Evolutionary conservation across 768 basidiomycete genomes (phyloP).

Genomic region (Tephrocybe sp.): DNA sequence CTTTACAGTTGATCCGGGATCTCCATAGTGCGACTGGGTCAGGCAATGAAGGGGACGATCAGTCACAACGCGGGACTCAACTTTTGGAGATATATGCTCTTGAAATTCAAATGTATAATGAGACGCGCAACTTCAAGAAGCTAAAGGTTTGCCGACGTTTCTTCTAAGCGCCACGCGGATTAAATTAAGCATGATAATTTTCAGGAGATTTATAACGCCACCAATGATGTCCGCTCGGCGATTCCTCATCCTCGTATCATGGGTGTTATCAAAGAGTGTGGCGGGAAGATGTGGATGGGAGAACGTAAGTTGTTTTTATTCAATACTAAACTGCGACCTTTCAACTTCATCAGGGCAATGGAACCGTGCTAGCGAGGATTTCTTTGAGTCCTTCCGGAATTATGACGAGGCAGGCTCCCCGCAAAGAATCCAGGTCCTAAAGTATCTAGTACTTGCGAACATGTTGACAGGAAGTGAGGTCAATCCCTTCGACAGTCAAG

Average conservation of each 20-base stretch:
- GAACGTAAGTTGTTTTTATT: constrained; percentile 62
- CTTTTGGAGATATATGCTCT: constrained; percentile 96
- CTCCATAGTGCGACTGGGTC: constrained; percentile 66
- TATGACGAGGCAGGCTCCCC: constrained; percentile 98
- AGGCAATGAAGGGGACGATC: constrained; percentile 67
- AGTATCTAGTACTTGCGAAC: constrained; percentile 96
- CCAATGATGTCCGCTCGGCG: constrained; percentile 88
- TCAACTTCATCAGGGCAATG: constrained; percentile 69
- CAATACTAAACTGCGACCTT: neutral
- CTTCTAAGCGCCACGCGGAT: neutral
- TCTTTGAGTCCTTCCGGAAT: constrained; percentile 98
- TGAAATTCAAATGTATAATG: constrained; percentile 99
- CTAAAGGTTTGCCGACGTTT: constrained; percentile 61
- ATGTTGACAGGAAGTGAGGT: constrained; percentile 99
- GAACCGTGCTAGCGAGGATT: constrained; percentile 96
- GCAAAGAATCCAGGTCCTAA: constrained; percentile 95
- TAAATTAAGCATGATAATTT: neutral
- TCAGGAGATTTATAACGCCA: constrained; percentile 97
- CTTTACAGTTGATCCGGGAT: constrained; percentile 69
- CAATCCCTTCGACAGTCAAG: constrained; percentile 99
- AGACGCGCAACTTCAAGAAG: constrained; percentile 94
- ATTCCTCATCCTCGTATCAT: constrained; percentile 98
- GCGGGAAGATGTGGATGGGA: constrained; percentile 99
- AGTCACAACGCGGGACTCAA: constrained; percentile 93
- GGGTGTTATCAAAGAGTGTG: constrained; percentile 99